Base-by-base conservation (phyloP, 2,329 filamentous ascomycete species). In the Sclerotinia nivalis region DNA sequence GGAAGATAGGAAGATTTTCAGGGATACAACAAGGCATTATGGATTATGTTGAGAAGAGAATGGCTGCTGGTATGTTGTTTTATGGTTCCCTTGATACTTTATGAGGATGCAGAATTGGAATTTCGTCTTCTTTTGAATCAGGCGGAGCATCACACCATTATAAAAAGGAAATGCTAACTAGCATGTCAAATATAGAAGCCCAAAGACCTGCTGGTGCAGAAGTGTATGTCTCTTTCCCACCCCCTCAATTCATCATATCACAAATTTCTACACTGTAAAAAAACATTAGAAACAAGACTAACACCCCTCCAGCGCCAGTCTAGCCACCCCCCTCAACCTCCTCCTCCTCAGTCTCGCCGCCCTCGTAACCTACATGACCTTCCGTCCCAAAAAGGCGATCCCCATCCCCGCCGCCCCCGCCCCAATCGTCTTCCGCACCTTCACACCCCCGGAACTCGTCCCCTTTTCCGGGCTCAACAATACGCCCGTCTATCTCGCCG, bases 401-500 rank as follows among this genome's bases (percentile, higher is more conserved):
- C 31, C 60, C 8, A 50, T 40, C 22, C 60, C 60, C 15, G 8
- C 13, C 4, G 76, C 83, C n/a, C 79, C 82, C 9, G 76, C 83
- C n/a, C 79, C 82, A 9, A 75, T 83, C 5, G 73, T 78, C 10
- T 80, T 89, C 40, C 83, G 60, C 9, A 64, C 87, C 58, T 83
- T 83, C 72, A 83, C 87, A 58, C 79, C 85, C 8, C 83, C 88
- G 0, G 84, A 89, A 66, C 82, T 84, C 75, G 86, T 93, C 43
- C 91, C 93, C 45, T 95, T 89, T 85, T 94, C 95, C 82, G 96
- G 96, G 79, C 82, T 84, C 68, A 86, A 91, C 77, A 86, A 85
- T 76, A 84, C 83, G 74, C 93, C 93, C 64, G 92, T 98, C 69
- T 97, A 93, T 81, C 87, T 99, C 62, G 92, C 93, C n/a, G 93